Conservation (phyloP, 805 yeast genomes). For the Candida glaebosa region DNA sequence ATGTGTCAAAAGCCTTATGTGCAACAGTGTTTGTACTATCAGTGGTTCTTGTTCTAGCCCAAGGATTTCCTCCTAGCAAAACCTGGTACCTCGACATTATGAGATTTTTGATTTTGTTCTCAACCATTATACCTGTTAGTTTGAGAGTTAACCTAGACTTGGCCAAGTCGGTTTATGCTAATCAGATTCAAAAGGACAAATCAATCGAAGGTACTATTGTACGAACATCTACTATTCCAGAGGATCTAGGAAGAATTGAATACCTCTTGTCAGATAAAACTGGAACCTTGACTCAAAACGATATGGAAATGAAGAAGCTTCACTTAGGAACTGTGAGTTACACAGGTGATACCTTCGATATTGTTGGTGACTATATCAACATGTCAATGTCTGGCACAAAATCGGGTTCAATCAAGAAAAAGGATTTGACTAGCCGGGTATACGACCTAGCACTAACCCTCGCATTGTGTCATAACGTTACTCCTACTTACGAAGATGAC, state of each 20-base stretch:
- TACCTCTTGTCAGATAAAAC: slow-evolving; percentile 91
- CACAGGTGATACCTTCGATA: slow-evolving; percentile 88
- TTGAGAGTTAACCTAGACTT: slow-evolving; percentile 90
- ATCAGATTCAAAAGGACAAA: slow-evolving; percentile 86
- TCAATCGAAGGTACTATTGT: slow-evolving; percentile 86
- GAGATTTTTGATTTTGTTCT: slow-evolving; percentile 86
- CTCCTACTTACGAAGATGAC: slow-evolving; percentile 74
- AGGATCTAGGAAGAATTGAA: slow-evolving; percentile 94
- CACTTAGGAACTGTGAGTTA: slow-evolving; percentile 93
- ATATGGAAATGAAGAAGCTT: slow-evolving; percentile 91
- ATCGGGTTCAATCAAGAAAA: slow-evolving; percentile 37
- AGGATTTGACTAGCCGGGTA: slow-evolving; percentile 69
- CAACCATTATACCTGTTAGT: slow-evolving; percentile 95
- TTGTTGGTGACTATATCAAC: slow-evolving; percentile 67
- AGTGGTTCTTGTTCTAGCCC: slow-evolving; percentile 70
- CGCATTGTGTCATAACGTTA: slow-evolving; percentile 96
- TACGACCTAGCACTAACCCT: slow-evolving; percentile 77
- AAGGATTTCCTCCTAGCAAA: slow-evolving; percentile 57
- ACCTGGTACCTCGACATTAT: slow-evolving; percentile 89
- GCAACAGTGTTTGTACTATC: slow-evolving; percentile 79
- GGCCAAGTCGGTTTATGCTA: slow-evolving; percentile 94
- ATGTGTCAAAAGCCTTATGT: slow-evolving; percentile 83
- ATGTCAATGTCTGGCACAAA: slow-evolving; percentile 22
- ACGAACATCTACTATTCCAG: slow-evolving; percentile 96
- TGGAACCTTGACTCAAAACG: slow-evolving; percentile 96